A percentile compares a stretch with the other conserved stretches of the same genome.
Evolutionary conservation across 805 yeast species (phyloP).

Genomic region (Metschnikowia santaceciliae): DNA sequence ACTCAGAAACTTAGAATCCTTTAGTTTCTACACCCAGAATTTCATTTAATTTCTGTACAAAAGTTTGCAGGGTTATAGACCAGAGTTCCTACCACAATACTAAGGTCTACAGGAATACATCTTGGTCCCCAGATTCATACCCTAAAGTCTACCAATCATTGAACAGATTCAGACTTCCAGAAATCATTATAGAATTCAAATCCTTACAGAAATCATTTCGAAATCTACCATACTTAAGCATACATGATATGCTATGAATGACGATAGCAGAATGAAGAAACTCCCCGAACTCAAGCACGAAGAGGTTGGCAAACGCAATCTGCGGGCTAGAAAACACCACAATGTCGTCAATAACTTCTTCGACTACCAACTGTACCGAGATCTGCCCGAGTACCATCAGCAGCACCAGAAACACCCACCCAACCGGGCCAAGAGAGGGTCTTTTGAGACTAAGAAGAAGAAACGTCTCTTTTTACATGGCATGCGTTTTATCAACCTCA

Average conservation of each 20-base stretch:
- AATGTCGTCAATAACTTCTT: conserved; percentile 62
- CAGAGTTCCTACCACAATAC: no score
- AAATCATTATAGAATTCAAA: no score
- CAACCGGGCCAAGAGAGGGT: conserved; percentile 1
- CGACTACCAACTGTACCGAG: conserved; percentile 47
- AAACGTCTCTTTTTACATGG: conserved; percentile 50
- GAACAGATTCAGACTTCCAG: no score
- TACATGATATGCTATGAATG: background rate
- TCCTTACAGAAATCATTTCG: no score
- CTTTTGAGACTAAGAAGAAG: conserved; percentile 11
- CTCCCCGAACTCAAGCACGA: conserved; percentile 2
- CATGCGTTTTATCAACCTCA: conserved; percentile 71
- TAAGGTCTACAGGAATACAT: no score
- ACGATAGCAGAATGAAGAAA: background rate
- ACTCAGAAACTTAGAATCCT: no score
- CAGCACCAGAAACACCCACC: conserved; percentile 15
- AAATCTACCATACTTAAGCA: no score
- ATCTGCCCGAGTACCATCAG: conserved; percentile 33
- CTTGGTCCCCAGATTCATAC: no score
- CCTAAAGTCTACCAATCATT: no score
- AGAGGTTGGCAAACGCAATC: background rate
- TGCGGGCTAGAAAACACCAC: conserved; percentile 8
- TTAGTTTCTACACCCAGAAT: no score
- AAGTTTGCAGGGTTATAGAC: no score
- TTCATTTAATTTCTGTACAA: no score